phyloP scores from a whole-genome alignment of 2,329 filamentous ascomycete species.

The Diaporthe destruens region DNA sequence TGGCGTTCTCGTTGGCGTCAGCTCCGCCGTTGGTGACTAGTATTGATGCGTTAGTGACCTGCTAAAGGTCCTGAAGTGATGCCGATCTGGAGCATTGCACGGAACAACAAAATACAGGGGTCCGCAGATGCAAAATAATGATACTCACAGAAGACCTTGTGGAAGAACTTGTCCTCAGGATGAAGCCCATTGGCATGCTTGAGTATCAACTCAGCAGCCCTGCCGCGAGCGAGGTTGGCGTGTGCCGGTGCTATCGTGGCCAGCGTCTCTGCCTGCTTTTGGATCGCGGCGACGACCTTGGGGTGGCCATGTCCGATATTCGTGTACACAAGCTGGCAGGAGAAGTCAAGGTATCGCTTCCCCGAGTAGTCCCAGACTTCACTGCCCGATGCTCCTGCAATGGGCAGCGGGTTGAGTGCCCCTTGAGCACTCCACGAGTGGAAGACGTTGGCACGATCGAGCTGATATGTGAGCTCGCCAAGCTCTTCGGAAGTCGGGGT shows the following conservation, averaged over 20 bases:
- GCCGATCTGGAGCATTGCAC: no score
- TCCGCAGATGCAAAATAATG: no score
- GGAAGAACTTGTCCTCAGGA: conserved; percentile 23
- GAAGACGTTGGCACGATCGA: conserved; percentile 40
- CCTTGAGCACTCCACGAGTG: conserved; percentile 41
- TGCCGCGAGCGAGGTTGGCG: conserved; percentile 40
- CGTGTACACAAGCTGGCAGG: conserved; percentile 40
- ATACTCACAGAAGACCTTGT: conserved; percentile 39
- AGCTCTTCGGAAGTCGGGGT: conserved; percentile 34
- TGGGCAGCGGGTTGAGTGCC: conserved; percentile 35
- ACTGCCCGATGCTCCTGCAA: conserved; percentile 39
- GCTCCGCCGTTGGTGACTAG: conserved; percentile 39
- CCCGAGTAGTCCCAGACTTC: conserved; percentile 41
- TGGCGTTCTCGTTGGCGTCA: conserved; percentile 41
- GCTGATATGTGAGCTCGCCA: conserved; percentile 39
- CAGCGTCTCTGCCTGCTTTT: conserved; percentile 38
- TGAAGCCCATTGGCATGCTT: conserved; percentile 37
- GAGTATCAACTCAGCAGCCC: conserved; percentile 40
- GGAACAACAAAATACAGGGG: no score
- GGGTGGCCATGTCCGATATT: conserved; percentile 41
- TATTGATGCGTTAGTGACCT: no score
- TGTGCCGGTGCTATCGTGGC: conserved; percentile 39
- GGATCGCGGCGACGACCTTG: conserved; percentile 41
- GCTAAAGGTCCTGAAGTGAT: no score
- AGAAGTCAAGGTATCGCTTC: conserved; percentile 42